Base-by-base conservation (phyloP, 2,329 filamentous ascomycete genomes). In the Westerdykella aurantiaca region DNA sequence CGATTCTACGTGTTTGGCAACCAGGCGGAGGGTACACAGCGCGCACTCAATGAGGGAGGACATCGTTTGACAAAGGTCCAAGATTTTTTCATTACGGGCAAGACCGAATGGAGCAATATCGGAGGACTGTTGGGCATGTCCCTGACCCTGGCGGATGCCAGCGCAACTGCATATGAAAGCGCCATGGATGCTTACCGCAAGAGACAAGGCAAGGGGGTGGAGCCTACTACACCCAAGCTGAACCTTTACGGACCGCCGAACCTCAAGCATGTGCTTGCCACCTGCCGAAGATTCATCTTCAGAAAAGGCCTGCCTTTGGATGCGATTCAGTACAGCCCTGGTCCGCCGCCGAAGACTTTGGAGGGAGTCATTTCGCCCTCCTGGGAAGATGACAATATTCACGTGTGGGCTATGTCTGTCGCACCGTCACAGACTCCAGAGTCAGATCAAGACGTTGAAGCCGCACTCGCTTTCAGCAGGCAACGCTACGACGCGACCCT, bases 41-140 rank as follows among this genome's bases (percentile, higher is more conserved):
- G 93, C 45, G 81, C 83, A 38, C 75, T 85, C 60, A 75, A 77
- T 31, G 82, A 90, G 67, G 79, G 83, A 50, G 85, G 82, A 44
- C 62, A 84, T 9, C 72, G 76, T 29, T 58, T 94, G 52, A 67
- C 74, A 22, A 84, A 84, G 61, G 73, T 88, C 1, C 79, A 81
- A 38, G 82, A 95, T 57, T 72, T 95, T 45, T 96, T 98, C 64
- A 65, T 98, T 46, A 86, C 87, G 0, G 93, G 93, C 2, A 76
- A 75, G 34, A 79, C 86, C 34, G 76, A 81, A 62, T 96, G 89
- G 88, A 70, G 73, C 23, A 86, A 80, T 56, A 79, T 80, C 29
- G 93, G 93, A 45, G 93, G 93, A 3, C 69, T 97, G 50, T 72
- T 95, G 49, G 93, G 93, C 41, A 79, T 90, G 72, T 77, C 96